phyloP scores from a whole-genome alignment of 2,329 filamentous ascomycete species.

The Aspergillus sp. region DNA sequence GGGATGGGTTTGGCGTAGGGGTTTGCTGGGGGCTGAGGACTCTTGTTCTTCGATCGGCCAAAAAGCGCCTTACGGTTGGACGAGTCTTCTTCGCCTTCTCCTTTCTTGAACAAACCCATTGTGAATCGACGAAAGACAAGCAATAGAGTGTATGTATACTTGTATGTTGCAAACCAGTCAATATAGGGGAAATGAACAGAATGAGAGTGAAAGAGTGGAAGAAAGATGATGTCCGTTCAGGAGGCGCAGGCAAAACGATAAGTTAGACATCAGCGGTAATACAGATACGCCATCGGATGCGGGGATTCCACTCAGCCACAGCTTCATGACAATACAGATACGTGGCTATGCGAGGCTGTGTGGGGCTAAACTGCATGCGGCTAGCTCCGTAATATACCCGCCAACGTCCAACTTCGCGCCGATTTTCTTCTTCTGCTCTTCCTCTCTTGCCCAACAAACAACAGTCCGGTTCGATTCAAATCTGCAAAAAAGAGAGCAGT shows the following conservation, averaged over 20 bases:
- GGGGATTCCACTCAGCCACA: not conserved
- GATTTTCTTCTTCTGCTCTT: not conserved
- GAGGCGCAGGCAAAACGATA: slow-evolving; percentile 15
- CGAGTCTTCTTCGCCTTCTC: slow-evolving; percentile 43
- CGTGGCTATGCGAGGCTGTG: not conserved
- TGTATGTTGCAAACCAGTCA: not conserved
- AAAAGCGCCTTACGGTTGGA: slow-evolving; percentile 51
- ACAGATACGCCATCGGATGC: slow-evolving; percentile 5
- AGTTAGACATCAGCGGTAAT: slow-evolving; percentile 5
- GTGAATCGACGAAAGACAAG: slow-evolving; percentile 2
- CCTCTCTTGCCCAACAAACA: not conserved
- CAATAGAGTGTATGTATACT: not conserved
- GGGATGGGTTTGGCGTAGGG: slow-evolving; percentile 49
- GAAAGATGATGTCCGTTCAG: slow-evolving; percentile 13
- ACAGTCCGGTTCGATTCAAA: too few relatives aligned
- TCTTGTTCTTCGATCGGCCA: slow-evolving; percentile 49
- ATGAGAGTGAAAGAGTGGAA: slow-evolving; percentile 1
- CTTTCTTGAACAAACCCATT: slow-evolving; percentile 45
- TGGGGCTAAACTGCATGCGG: not conserved
- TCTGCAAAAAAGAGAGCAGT: too few relatives aligned
- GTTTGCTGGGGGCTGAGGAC: slow-evolving; percentile 44
- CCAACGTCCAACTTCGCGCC: not conserved
- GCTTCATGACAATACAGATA: not conserved
- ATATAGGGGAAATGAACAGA: slow-evolving; percentile 2
- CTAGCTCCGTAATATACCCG: not conserved